A percentile compares a stretch with the other conserved stretches of the same genome.
These are phyloP conservation scores for Aspergillus uvarum DNA, from an alignment of 2,329 filamentous ascomycete genomes.

Conservation along the genomic window DNA sequence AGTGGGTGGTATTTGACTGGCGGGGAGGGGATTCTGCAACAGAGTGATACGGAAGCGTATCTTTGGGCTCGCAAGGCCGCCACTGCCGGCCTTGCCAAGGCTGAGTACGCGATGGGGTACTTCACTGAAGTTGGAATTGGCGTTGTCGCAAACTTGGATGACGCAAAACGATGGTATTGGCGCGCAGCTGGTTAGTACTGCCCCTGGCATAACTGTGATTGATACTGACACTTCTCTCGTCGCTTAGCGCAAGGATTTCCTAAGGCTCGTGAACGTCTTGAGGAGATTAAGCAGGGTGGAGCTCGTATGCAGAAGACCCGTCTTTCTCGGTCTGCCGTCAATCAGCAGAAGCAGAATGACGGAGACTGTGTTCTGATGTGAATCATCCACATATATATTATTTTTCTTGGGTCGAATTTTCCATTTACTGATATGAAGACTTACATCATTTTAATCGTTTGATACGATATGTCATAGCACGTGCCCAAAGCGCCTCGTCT, in stretches of 20 bases:
- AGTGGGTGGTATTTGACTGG: slow-evolving; percentile 96
- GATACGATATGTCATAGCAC: not conserved
- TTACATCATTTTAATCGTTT: slow-evolving; percentile 8
- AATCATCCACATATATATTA: slow-evolving; percentile 26
- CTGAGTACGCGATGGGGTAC: slow-evolving; percentile 97
- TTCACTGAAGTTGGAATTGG: slow-evolving; percentile 96
- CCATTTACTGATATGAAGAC: not conserved
- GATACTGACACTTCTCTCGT: slow-evolving; percentile 10
- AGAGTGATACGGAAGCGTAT: slow-evolving; percentile 94
- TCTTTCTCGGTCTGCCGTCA: slow-evolving; percentile 78
- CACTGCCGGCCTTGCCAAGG: slow-evolving; percentile 81
- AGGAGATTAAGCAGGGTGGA: slow-evolving; percentile 82
- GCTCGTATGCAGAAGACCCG: slow-evolving; percentile 70
- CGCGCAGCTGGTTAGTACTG: slow-evolving; percentile 78
- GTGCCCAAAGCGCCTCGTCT: not conserved
- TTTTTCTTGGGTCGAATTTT: slow-evolving; percentile 9
- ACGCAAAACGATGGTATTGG: slow-evolving; percentile 98
- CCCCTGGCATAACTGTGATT: not conserved
- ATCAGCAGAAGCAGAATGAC: slow-evolving; percentile 81
- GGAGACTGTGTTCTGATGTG: slow-evolving; percentile 68
- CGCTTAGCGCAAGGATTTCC: slow-evolving; percentile 82
- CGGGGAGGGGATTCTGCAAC: slow-evolving; percentile 78
- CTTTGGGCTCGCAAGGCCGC: slow-evolving; percentile 96
- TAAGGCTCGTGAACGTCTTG: slow-evolving; percentile 86
- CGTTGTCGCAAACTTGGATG: slow-evolving; percentile 79